Evolutionary conservation across 495 filamentous ascomycete species (phyloP), one percentile per base, ranked within the genome.

Genomic region (Eremomyces bilateralis): DNA sequence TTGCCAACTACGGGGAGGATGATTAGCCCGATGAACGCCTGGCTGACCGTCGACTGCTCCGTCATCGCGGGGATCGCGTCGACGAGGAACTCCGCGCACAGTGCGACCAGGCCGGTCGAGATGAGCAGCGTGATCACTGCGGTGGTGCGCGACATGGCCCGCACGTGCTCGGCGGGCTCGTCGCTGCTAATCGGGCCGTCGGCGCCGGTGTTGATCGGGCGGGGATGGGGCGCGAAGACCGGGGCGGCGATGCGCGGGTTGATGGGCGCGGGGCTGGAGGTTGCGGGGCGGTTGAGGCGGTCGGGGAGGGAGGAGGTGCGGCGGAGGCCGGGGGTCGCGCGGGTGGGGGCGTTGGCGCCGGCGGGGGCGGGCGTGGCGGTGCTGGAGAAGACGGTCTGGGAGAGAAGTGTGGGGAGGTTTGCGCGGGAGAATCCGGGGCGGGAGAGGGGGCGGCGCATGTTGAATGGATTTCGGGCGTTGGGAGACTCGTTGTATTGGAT

Each of bases 1-100:
- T 92, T 93, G 37, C 82, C 80, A 8, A 93, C 80, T 40, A 93
- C 83, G 15, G 83, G 82, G 1, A 91, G 55, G 42, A 91, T 73
- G 49, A 93, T 90, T 3, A 93, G 58, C 35, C 82, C 81, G 45
- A 91, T 77, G 45, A 93, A 91, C 4, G 76, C 70, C 47, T 84
- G 67, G 42, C 69, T 75, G 34, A 90, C 54, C 17, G 56, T 53
- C 3, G 73, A 70, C 20, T 60, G 60, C 5, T 59, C 57, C 15
- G 85, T 65, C 49, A 93, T 71, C 18, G 59, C 63, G 32, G 77
- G 65, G 42, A 93, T 91, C 30, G 73, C 71, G 39, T 73, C 73
- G 15, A 88, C 79, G 38, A 91, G 65, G 56, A 85, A 88, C 43
- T 91, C 80, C 38, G 83, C 83, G 51, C 83, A 91, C 12, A 78